Base-by-base conservation (phyloP, 345 rosid genomes). In the Carallia pectinifolia region DNA sequence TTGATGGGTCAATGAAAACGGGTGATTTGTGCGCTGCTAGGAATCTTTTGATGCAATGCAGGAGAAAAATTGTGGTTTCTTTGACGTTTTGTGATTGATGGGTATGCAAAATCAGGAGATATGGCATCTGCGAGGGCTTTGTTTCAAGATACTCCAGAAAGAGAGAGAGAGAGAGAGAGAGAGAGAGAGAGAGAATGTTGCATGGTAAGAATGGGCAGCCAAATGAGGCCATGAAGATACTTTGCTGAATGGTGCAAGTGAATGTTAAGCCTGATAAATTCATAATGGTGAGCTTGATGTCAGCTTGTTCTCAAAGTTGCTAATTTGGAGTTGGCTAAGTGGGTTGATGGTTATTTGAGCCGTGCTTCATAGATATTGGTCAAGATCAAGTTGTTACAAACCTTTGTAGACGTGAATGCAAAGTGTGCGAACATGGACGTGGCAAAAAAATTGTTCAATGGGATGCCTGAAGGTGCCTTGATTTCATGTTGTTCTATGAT, bases 221-320 rank as follows among this genome's bases (percentile, higher is more conserved):
- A 1, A 58, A 71, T 58, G 87, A 90, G 72, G 90, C 90, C 0
- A 38, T 85, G 39, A 73, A 66, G 73, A 68, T 80, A 17, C 86
- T 86, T 74, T 7, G 30, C 16, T 74, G 77, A 52, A 77, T 88
- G 92, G 66, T 58, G 68, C 75, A 56, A 3, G 65, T 39, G 67
- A 61, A 78, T 53, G 76, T 88, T 23, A 78, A 78, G 69, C 92
- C 92, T 0, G 96, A 92, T 72, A 85, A 85, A 69, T 90, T 78
- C 79, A 73, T 76, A 31, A 63, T 86, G 72, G 87, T 82, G 34
- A 76, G 89, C 71, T 86, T 88, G 87, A 72, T 65, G 76, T 84
- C 92, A 0, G 94, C 96, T n/a, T 90, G 96, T 79, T 78, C 96
- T 59, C 23, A 88, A 90, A 74, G 44, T 81, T 73, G 86, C 90